phyloP scores from a whole-genome alignment of 2,329 filamentous ascomycete species.

The Zopfia rhizophila region DNA sequence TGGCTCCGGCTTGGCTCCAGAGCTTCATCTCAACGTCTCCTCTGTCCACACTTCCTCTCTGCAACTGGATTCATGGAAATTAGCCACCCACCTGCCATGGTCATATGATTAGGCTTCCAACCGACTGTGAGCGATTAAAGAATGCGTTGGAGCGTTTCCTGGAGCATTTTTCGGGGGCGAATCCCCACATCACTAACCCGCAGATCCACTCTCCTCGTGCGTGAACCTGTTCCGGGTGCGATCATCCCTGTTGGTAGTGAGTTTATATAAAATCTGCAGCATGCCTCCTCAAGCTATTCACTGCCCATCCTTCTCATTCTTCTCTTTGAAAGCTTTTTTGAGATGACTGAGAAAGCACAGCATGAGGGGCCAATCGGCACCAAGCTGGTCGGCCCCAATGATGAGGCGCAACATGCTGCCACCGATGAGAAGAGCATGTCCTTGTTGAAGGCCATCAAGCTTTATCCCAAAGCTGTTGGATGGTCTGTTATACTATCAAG shows the following conservation, averaged over 20 bases:
- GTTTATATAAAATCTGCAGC: conserved; percentile 16
- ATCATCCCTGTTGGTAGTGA: conserved; percentile 25
- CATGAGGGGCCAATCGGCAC: conserved; percentile 18
- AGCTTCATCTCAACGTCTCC: conserved; percentile 2
- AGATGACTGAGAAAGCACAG: conserved; percentile 1
- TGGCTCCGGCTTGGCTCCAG: conserved; percentile 21
- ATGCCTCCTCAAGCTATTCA: neutral
- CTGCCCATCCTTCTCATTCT: neutral
- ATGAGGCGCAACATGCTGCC: conserved; percentile 51
- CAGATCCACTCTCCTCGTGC: conserved; percentile 16
- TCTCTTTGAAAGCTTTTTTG: neutral
- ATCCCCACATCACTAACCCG: conserved; percentile 31
- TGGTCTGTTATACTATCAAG: conserved; percentile 88
- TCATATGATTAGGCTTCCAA: conserved; percentile 5
- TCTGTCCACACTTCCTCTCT: conserved; percentile 1
- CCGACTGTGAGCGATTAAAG: conserved; percentile 2
- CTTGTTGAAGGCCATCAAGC: conserved; percentile 76
- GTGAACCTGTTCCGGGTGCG: conserved; percentile 18
- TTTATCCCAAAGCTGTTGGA: conserved; percentile 85
- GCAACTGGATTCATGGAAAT: neutral
- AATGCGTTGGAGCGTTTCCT: no score
- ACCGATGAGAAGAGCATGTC: conserved; percentile 59
- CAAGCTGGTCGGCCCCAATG: conserved; percentile 29
- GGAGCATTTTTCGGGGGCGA: no score
- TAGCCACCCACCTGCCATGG: neutral